phyloP scores from a whole-genome alignment of 805 yeast species.

The Saccharomycopsis sp. region DNA sequence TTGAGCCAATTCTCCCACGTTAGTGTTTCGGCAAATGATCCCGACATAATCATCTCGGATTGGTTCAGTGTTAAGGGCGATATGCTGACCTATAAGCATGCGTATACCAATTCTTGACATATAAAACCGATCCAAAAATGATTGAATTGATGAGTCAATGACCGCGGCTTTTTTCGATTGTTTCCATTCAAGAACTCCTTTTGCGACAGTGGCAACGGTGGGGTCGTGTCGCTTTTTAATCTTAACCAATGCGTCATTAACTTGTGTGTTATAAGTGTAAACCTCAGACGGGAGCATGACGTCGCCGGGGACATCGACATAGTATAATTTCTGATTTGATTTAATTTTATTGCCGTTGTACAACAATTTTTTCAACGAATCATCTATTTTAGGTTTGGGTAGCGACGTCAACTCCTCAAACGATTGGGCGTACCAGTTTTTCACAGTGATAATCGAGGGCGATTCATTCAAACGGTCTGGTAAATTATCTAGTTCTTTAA shows the following conservation, averaged over 20 bases:
- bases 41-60: conserved; percentile 71
- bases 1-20: conserved; percentile 73
- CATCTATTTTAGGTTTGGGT: conserved; percentile 47
- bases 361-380: conserved; percentile 35
- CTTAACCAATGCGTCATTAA: conserved; percentile 56
- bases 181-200: conserved; percentile 91
- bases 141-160: conserved; percentile 68
- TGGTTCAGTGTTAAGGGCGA: conserved; percentile 70
- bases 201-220: conserved; percentile 86
- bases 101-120: conserved; percentile 89
- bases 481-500: conserved; percentile 72
- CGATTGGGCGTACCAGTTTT: conserved; percentile 87
- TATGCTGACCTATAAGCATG: conserved; percentile 92
- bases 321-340: conserved; percentile 35
- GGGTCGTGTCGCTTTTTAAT: conserved; percentile 87
- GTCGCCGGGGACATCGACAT: conserved; percentile 45
- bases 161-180: conserved; percentile 29
- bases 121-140: conserved; percentile 78
- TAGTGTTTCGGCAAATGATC: conserved; percentile 78
- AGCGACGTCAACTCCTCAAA: conserved; percentile 74
- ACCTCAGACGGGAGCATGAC: conserved; percentile 69
- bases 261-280: conserved; percentile 58
- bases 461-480: conserved; percentile 68
- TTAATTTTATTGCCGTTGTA: conserved; percentile 40
- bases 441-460: conserved; percentile 70